Evolutionary conservation across 108 stramenopile genomes (phyloP), one percentile per base, ranked within the genome.

Genomic region (Stephanodiscus minutulus): DNA sequence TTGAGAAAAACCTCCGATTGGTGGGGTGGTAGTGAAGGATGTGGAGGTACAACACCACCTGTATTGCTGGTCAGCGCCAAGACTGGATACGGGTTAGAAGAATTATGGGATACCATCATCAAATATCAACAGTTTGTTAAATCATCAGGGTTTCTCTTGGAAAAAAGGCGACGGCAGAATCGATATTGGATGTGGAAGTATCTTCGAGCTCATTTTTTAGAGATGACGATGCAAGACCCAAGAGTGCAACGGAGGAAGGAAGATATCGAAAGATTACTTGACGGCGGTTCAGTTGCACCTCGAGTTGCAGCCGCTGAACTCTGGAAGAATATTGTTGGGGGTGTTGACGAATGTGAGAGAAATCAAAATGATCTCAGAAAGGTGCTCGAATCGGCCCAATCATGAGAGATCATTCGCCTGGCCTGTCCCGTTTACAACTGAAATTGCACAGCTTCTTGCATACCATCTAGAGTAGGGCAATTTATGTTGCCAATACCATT

Each of bases 111-210:
- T 0, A 55, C 62, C 35, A 83, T 94, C 27, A 61, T 53, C 20
- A 53, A 58, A 18, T 89, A 82, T 54, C 72, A 77, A 50, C 27
- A 78, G 0, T 68, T 70, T 41, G 64, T 81, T 29, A 41, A 69
- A 18, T 62, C 61, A 33, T 81, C 64, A 20, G 87, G 85, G 18
- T 72, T 79, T 55, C 70, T 89, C 54, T 64, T 72, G n/a, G 70
- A 82, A 29, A 82, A 79, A 68, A 60, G 90, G 43, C 53, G 64
- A 37, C 64, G 61, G 36, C 92, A 94, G 66, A 64, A 73, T 50
- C 64, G 82, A 37, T 91, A 91, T 70, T 94, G 93, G 93, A 88
- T 94, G 90, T 86, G 86, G 85, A 86, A 89, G 55, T 53, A 74
- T 59, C 61, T 76, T 18, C 35, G 49, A 66, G 66, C 62, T 10